Base-by-base conservation (phyloP, 495 filamentous ascomycete genomes). In the Xylaria bambusicola region DNA sequence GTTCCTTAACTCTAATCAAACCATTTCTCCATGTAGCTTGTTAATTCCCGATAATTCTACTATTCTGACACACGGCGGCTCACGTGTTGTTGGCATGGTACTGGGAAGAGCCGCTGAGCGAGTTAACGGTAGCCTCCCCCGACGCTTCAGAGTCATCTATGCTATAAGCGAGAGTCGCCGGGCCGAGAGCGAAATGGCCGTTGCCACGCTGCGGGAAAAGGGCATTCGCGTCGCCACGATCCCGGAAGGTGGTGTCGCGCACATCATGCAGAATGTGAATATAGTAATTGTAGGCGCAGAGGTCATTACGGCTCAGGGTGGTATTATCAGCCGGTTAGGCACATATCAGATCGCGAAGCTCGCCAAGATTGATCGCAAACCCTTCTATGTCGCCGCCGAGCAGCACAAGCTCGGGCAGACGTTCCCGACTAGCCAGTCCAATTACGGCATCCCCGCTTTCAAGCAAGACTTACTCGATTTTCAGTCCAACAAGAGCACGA, bases 231-330 rank as follows among this genome's bases (percentile, higher is more conserved):
- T 97, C 1, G 89, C 93, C 21, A 91, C 88, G 3, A 92, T 97
- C 49, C 82, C 86, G 6, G 86, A 89, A 58, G 85, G 86, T 20
- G 92, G 92, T 0, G 88, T 94, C 2, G 92, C 89, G 9, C 92
- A 94, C 65, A 82, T 88, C n/a, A 85, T 98, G 58, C 83, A 81
- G n/a, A 88, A 88, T 71, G 82, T 91, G 9, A 83, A 88, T 66
- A 82, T 93, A 64, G 87, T 93, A 0, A 86, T 98, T 48, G 90
- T 95, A 13, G 94, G 94, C 48, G 91, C 92, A n/a, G 94, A 98
- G 64, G 92, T 89, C 46, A 91, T 97, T 18, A 90, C 94, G 40
- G 90, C 95, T 65, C 95, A 97, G 71, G 94, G 94, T 17, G 93
- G 93, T 24, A 86, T 97, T 56, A 90, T 98, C 60, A 92, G 86